Percentiles rank a stretch among this genome's conserved stretches.
Conservation (phyloP, 164 flowering plant genomes). For the Nelumbo lutea region DNA sequence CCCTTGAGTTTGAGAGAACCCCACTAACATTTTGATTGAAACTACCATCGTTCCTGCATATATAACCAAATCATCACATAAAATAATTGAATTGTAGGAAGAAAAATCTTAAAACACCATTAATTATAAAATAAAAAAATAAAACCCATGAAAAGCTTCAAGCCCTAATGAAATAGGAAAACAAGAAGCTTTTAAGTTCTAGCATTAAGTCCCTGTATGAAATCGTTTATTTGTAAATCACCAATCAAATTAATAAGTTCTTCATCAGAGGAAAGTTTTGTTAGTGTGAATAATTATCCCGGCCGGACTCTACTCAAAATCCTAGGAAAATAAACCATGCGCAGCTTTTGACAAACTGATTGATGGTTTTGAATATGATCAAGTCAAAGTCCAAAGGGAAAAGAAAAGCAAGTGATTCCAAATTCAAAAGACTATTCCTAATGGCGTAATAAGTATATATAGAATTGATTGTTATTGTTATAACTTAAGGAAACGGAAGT, state of each 20-base stretch:
- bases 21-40: slow-evolving; percentile 17
- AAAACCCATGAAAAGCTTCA: not conserved
- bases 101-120: not conserved
- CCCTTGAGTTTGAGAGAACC: slow-evolving; percentile 18
- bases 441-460: not conserved
- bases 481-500: not conserved
- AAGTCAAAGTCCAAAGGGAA: not conserved
- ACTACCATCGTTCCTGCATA: slow-evolving; percentile 18
- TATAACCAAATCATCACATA: not conserved
- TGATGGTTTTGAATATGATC: not conserved
- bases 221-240: no score
- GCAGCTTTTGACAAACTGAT: not conserved
- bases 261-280: no score
- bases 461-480: not conserved
- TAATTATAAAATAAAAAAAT: not conserved
- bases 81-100: not conserved
- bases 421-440: not conserved
- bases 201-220: no score
- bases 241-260: no score
- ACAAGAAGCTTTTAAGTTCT: no score
- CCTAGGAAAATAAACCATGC: not conserved
- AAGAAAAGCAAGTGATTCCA: not conserved
- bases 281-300: no score
- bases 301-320: no score
- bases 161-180: not conserved